Evolutionary conservation across 1,284 basidiomycete species (phyloP).

Genomic region (Fomitopsis schrenkii): DNA sequence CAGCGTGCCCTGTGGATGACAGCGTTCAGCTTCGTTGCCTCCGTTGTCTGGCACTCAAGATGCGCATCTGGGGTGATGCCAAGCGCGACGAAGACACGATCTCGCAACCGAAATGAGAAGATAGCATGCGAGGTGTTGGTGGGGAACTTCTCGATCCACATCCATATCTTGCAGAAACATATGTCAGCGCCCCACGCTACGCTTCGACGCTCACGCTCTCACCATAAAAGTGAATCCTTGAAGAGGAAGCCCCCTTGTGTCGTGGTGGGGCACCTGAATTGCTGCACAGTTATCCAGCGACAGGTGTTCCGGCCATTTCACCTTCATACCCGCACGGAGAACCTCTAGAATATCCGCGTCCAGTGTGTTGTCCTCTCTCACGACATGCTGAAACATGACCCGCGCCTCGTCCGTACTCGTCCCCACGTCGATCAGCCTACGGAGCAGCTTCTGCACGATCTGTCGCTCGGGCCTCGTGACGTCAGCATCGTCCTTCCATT

Average conservation of each 20-base stretch:
- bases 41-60: slow-evolving; percentile 45
- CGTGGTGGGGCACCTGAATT: slow-evolving; percentile 41
- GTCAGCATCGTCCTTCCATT: slow-evolving; percentile 17
- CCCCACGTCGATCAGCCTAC: slow-evolving; percentile 67
- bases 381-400: slow-evolving; percentile 53
- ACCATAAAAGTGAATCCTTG: slow-evolving; percentile 73
- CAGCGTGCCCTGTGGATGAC: slow-evolving; percentile 52
- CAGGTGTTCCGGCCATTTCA: slow-evolving; percentile 71
- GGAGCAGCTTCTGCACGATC: slow-evolving; percentile 55
- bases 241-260: slow-evolving; percentile 45
- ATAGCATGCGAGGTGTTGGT: slow-evolving; percentile 35
- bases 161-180: slow-evolving; percentile 50
- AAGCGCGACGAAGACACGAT: slow-evolving; percentile 39
- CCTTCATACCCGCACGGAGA: slow-evolving; percentile 62
- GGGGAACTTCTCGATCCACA: slow-evolving; percentile 60
- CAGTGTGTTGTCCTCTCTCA: slow-evolving; percentile 36
- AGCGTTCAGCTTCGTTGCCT: slow-evolving; percentile 40
- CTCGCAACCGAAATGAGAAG: slow-evolving; percentile 39
- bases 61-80: slow-evolving; percentile 50
- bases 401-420: slow-evolving; percentile 57
- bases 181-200: neutral
- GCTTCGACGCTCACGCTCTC: slow-evolving; percentile 1
- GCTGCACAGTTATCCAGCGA: slow-evolving; percentile 55
- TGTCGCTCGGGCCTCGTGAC: slow-evolving; percentile 45
- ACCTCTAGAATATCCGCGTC: slow-evolving; percentile 66